phyloP scores from a whole-genome alignment of 2,329 filamentous ascomycete species.

The Tolypocladium cylindrosporum region DNA sequence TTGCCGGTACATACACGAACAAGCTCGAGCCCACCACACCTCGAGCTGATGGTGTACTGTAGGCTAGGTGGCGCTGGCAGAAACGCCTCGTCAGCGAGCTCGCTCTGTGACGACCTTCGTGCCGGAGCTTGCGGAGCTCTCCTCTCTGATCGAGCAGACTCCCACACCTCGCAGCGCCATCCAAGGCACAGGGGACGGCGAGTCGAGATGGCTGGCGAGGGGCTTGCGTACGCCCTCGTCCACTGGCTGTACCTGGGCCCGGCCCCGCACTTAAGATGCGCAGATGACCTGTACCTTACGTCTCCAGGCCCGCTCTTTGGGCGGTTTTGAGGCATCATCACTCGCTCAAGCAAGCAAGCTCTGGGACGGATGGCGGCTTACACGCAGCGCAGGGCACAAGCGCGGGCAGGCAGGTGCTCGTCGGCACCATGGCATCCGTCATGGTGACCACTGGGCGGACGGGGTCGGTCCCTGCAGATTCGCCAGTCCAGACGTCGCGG shows the following conservation, averaged over 20 bases:
- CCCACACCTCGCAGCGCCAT: background rate
- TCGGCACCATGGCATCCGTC: background rate
- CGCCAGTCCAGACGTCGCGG: background rate
- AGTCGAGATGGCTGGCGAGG: background rate
- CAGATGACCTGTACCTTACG: conserved; percentile 29
- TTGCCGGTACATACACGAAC: background rate
- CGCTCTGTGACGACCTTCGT: background rate
- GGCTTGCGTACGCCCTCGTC: background rate
- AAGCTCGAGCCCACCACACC: background rate
- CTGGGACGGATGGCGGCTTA: background rate
- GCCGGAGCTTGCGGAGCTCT: background rate
- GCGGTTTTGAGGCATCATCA: background rate
- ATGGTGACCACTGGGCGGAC: background rate
- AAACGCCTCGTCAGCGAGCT: background rate
- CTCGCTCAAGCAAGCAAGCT: background rate
- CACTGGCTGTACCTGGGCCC: conserved; percentile 19
- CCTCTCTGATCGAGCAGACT: background rate
- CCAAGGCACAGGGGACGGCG: background rate
- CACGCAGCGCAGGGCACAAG: background rate
- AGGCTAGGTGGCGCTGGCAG: no score
- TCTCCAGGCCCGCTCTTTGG: conserved; percentile 5
- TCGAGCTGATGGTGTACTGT: background rate
- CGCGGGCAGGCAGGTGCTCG: background rate
- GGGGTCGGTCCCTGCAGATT: background rate
- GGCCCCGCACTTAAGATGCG: conserved; percentile 20